Base-by-base conservation (phyloP, 148 eudicot genomes). In the Amaranthus cruentus region DNA sequence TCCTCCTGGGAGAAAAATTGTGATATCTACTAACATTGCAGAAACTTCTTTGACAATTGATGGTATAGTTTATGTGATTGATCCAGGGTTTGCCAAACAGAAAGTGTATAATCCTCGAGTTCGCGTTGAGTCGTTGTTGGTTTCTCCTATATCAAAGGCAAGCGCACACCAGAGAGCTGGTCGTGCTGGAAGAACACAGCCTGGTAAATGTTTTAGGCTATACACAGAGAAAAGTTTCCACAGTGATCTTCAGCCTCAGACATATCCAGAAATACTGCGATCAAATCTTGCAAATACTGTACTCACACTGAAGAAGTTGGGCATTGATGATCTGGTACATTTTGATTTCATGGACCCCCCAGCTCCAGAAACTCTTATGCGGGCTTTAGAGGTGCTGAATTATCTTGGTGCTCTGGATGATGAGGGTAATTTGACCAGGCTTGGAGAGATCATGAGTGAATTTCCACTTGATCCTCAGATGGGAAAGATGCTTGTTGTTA, bases 311-410 rank as follows among this genome's bases (percentile, higher is more conserved):
- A 92, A 88, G 87, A 92, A 92, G 71, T 82, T 90, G 61, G 97
- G 97, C 18, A 92, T 92, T 64, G 97, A 92, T 82, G 97, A 92
- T 78, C 81, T 92, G 68, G 97, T 92, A 42, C 97, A 92, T 78
- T 92, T 92, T 77, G 97, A 92, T 83, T 92, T 92, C 72, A 92
- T 92, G 97, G 96, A 92, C 38, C 97, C 96, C 28, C 97, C 96
- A 52, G 97, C 98, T 44, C 97, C 94, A 1, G 98, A 91, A 84
- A 92, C 97, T 2, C 71, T 92, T 68, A 92, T 92, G 95, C 87
- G 97, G 46, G 97, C 97, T 2, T 68, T 92, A 62, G 97, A 92
- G 84, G 90, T 90, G 9, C 68, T 89, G 78, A 92, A 89, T 82
- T 92, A 92, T 79, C 80, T 92, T 73, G 97, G 96, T 66, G 95